A percentile compares a stretch with the other conserved stretches of the same genome.
phyloP scores from a whole-genome alignment of 805 yeast genomes.

The Kodamaea laetipori region DNA sequence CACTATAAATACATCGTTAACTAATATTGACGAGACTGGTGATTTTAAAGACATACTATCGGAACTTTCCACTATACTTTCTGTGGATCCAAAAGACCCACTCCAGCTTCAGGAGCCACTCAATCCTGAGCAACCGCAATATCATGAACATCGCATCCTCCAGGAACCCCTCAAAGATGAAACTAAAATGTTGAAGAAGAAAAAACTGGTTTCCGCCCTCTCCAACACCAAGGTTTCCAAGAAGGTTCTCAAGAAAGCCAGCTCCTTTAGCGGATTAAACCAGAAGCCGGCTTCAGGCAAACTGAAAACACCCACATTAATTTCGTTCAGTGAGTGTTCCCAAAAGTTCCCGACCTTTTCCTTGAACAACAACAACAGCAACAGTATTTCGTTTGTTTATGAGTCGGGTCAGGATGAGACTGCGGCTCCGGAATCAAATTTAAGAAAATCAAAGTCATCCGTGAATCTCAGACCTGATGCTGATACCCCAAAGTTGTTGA shows the following conservation, averaged over 20 bases:
- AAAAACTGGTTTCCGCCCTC: constrained; percentile 13
- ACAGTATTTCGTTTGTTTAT: constrained; percentile 18
- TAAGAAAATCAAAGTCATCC: constrained; percentile 11
- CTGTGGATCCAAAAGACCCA: constrained; percentile 4
- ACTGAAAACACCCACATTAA: constrained; percentile 10
- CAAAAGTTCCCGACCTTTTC: constrained; percentile 14
- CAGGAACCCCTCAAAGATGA: neutral
- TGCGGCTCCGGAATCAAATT: constrained; percentile 8
- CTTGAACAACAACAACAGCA: constrained; percentile 10
- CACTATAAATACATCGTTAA: constrained; percentile 4
- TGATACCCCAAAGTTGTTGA: constrained; percentile 11
- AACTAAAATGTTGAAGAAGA: constrained; percentile 9
- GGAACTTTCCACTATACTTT: constrained; percentile 11
- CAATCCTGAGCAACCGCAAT: neutral
- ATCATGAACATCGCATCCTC: neutral
- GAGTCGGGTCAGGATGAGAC: constrained; percentile 16
- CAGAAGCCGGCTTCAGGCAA: constrained; percentile 2
- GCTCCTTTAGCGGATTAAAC: constrained; percentile 15
- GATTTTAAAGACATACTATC: constrained; percentile 14
- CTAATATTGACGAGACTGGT: neutral
- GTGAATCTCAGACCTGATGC: constrained; percentile 9
- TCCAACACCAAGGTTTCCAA: constrained; percentile 15
- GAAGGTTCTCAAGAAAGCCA: constrained; percentile 16
- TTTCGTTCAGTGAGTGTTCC: constrained; percentile 16
- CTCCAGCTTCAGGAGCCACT: neutral